Evolutionary conservation across 2,329 filamentous ascomycete species (phyloP).

Genomic region (Pseudocercospora cruenta): DNA sequence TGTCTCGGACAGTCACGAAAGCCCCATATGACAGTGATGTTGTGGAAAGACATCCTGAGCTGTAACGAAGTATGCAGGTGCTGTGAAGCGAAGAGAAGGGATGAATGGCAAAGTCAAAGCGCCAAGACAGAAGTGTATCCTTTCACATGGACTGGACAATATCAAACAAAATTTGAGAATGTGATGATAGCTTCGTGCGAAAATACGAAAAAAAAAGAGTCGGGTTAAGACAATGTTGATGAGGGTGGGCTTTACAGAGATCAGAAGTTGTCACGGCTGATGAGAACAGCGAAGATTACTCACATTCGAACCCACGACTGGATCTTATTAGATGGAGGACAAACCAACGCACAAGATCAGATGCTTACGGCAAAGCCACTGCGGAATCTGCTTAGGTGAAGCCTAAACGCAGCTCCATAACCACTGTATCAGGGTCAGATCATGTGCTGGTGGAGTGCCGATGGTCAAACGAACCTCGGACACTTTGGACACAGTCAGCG

Average conservation of each 20-base stretch:
- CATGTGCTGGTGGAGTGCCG: background rate
- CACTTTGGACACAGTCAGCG: background rate
- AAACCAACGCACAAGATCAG: background rate
- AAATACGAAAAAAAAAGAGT: background rate
- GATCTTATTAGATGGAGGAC: background rate
- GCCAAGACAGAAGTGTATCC: background rate
- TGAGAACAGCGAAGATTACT: background rate
- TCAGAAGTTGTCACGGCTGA: background rate
- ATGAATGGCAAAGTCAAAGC: background rate
- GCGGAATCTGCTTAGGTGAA: constrained; percentile 32
- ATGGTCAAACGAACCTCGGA: background rate
- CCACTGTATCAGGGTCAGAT: constrained; percentile 28
- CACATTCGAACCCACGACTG: constrained; percentile 5
- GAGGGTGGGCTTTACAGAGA: background rate
- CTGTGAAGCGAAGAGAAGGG: too few species aligned
- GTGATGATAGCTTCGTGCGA: background rate
- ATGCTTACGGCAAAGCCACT: constrained; percentile 31
- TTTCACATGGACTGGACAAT: background rate
- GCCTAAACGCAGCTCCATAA: constrained; percentile 37
- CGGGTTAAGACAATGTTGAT: background rate
- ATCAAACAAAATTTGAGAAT: background rate
- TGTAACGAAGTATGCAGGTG: too few species aligned
- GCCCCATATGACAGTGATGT: too few species aligned
- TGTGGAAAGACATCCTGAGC: too few species aligned
- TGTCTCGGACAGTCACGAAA: too few species aligned